These are phyloP conservation scores for Combretum micranthum DNA, from an alignment of 345 rosid genomes.

Conservation along the genomic window DNA sequence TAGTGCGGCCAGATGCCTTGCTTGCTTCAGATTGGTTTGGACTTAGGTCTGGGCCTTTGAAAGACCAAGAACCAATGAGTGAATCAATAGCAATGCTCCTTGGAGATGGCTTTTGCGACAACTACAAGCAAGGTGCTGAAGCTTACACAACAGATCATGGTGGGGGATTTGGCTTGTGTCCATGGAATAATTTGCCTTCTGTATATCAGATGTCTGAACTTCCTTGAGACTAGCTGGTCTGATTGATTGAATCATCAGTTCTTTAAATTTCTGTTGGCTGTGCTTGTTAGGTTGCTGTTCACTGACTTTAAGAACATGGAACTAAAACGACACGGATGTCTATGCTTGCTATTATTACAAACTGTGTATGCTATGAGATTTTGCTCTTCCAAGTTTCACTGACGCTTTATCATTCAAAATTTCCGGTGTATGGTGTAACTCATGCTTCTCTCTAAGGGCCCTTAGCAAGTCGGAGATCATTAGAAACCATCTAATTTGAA, in stretches of 20 bases:
- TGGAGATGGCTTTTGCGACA: slow-evolving; percentile 61
- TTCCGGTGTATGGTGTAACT: no score
- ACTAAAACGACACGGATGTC: no score
- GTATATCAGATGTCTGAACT: slow-evolving; percentile 64
- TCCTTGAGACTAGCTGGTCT: slow-evolving; percentile 22
- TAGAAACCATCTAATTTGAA: no score
- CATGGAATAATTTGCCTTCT: slow-evolving; percentile 87
- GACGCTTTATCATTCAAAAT: no score
- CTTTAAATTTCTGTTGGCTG: no score
- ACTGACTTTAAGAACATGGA: no score
- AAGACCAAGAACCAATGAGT: slow-evolving; percentile 45
- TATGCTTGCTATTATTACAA: no score
- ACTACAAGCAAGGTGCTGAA: slow-evolving; percentile 46
- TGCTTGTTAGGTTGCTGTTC: no score
- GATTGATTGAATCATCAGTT: neutral
- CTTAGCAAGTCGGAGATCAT: no score
- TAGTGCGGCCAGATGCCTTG: slow-evolving; percentile 51
- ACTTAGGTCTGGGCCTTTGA: slow-evolving; percentile 39
- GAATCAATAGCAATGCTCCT: slow-evolving; percentile 65
- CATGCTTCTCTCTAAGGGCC: no score
- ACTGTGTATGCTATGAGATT: no score
- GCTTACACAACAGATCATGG: slow-evolving; percentile 38
- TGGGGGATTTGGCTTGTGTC: slow-evolving; percentile 54
- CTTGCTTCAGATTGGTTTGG: slow-evolving; percentile 76
- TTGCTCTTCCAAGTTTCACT: no score